Base-by-base conservation (phyloP, 2,329 filamentous ascomycete genomes). In the Botryotinia narcissicola region DNA sequence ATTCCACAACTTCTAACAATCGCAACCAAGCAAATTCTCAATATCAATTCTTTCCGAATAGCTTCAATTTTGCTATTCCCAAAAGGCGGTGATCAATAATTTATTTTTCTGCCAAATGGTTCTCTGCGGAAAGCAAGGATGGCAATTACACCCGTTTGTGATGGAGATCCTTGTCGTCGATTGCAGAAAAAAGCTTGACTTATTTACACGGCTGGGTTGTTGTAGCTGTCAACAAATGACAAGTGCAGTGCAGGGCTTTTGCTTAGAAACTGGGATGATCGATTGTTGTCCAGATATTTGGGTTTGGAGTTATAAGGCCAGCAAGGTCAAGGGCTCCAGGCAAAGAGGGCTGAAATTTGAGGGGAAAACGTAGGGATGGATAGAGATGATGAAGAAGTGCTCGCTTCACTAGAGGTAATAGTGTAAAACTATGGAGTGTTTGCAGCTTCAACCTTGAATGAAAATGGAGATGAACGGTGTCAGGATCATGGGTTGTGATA, bases 101-200 rank as follows among this genome's bases (percentile, higher is more conserved):
- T 32, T 14, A 44, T 20, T 35, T 42, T 70, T 60, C 51, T 60
- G 68, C 57, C 51, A 46, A 46, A 46, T 16, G 20, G 12, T 46
- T 20, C 44, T 60, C 42, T 60, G 63, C 62, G 71, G 71, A 61
- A 61, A 72, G 63, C 63, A 72, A 48, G 71, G 71, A 48, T 72
- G 29, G 46, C 62, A 44, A 68, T 68, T 68, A 69, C 62, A 40
- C 71, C 71, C 51, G 71, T 69, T 57, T 46, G 46, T 60, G 37
- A n/a, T 69, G 25, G 35, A 69, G 42, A 64, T 60, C 63, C 48
- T 68, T 68, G 62, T 72, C 54, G 63, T 60, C 46, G 46, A 72
- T 68, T 72, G 71, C 63, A 72, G 46, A 51, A 60, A 66, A 66
- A 61, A 63, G 71, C 71, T 72, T 72, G 71, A 69, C 67, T 60